Conservation (phyloP, 2,329 filamentous ascomycete genomes). For the Huntiella abstrusa region DNA sequence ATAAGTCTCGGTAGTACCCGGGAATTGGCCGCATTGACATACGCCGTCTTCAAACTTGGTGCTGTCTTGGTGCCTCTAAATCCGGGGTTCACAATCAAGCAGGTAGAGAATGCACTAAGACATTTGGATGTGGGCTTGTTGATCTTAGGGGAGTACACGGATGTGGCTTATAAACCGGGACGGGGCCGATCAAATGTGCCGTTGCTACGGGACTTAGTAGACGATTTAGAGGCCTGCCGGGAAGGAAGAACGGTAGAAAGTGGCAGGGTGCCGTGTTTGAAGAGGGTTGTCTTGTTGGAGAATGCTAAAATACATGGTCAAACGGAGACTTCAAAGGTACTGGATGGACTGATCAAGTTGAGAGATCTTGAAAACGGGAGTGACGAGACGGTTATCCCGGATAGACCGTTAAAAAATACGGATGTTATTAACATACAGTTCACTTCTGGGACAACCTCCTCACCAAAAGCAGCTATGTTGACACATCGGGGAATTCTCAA, state of each 20-base stretch:
- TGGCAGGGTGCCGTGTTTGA: conserved; percentile 45
- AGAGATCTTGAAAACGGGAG: conserved; percentile 21
- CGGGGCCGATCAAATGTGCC: conserved; percentile 33
- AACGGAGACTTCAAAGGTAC: no score
- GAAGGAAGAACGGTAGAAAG: conserved; percentile 15
- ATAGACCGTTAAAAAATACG: conserved; percentile 30
- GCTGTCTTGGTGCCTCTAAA: conserved; percentile 87
- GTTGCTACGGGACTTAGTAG: conserved; percentile 27
- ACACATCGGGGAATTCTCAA: conserved; percentile 77
- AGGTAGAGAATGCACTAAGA: conserved; percentile 58
- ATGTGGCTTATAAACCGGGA: conserved; percentile 48
- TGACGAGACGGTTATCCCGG: conserved; percentile 21
- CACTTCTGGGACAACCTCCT: conserved; percentile 83
- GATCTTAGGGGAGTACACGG: conserved; percentile 74
- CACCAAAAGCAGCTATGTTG: conserved; percentile 81
- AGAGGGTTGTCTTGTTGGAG: conserved; percentile 56
- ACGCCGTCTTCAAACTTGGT: conserved; percentile 87
- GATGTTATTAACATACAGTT: conserved; percentile 93
- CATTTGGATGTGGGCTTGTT: conserved; percentile 59
- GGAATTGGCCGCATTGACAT: conserved; percentile 70
- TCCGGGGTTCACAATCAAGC: conserved; percentile 63
- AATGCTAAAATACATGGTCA: conserved; percentile 38
- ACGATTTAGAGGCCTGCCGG: conserved; percentile 19
- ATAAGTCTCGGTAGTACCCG: conserved; percentile 71
- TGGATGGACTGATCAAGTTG: conserved; percentile 27